phyloP scores from a whole-genome alignment of 768 basidiomycete species.

The Kwoniella sp. region DNA sequence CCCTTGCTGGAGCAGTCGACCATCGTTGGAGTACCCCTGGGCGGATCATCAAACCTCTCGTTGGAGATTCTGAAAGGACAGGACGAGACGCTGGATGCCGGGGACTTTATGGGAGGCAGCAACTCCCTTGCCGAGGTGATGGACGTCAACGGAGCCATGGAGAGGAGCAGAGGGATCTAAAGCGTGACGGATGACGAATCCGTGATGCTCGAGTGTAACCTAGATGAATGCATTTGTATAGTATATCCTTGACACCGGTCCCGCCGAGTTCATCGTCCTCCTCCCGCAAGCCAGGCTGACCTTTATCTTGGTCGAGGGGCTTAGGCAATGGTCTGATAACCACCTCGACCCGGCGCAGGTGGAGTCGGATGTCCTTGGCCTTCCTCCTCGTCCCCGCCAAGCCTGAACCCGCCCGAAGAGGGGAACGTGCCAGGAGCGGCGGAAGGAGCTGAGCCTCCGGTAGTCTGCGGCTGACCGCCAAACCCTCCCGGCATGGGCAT shows the following conservation, averaged over 20 bases:
- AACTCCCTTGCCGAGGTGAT: slow-evolving; percentile 25
- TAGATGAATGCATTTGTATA: too few relatives aligned
- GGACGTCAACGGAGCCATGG: slow-evolving; percentile 37
- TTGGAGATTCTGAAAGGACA: slow-evolving; percentile 90
- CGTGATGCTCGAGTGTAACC: too few relatives aligned
- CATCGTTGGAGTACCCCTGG: slow-evolving; percentile 38
- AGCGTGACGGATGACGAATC: too few relatives aligned
- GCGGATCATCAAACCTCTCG: slow-evolving; percentile 64
- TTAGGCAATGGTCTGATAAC: slow-evolving; percentile 39
- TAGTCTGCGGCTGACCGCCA: not conserved
- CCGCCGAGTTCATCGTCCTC: too few relatives aligned
- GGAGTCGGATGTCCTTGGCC: slow-evolving; percentile 20
- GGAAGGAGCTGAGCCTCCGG: not conserved
- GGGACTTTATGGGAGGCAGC: slow-evolving; percentile 75
- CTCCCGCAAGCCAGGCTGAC: too few relatives aligned
- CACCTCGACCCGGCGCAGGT: slow-evolving; percentile 34
- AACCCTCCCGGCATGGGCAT: slow-evolving; percentile 37
- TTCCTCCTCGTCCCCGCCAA: slow-evolving; percentile 35
- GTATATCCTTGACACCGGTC: too few relatives aligned
- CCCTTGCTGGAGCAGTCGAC: slow-evolving; percentile 36
- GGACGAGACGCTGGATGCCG: slow-evolving; percentile 73
- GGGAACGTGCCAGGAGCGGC: slow-evolving; percentile 30
- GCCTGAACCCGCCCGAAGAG: slow-evolving; percentile 39
- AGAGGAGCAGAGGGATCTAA: slow-evolving; percentile 40
- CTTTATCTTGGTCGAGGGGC: too few relatives aligned